Base-by-base conservation (phyloP, 106 monocot genomes). In the Iris macrosiphon region DNA sequence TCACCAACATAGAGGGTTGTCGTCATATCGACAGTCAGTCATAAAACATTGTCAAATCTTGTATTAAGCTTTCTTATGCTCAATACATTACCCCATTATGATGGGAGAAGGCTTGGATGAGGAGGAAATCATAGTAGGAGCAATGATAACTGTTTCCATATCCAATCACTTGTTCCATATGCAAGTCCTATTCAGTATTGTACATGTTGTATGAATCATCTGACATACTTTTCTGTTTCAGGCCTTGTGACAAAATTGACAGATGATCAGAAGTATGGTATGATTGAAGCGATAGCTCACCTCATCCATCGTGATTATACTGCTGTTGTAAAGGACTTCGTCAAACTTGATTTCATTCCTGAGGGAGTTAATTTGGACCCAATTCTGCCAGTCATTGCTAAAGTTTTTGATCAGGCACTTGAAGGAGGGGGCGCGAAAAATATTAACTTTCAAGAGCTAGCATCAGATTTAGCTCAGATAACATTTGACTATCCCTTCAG, bases 381-480 rank as follows among this genome's bases (percentile, higher is more conserved):
- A 18, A 98, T 98, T 6, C 63, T 98, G 39, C 98, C 98, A 47
- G 98, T 91, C 23, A 49, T 98, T 31, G 98, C 87, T 7, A 98
- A 87, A 70, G 98, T 98, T 59, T 98, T 98, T 83, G 98, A 98
- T 78, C 98, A 98, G 69, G 91, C 98, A 66, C 81, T 98, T 49
- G 96, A 98, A 85, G 98, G 98, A 59, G 91, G 91, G 2, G 91
- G 98, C 43, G 91, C 98, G 25, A 98, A 91, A 65, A 98, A 91
- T 75, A 87, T 98, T 24, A 91, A 98, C 52, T 98, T 98, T 72
- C 98, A 98, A 61, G 98, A 98, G 53, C 61, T 98, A 49, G 91
- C 98, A 49, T 74, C 98, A 28, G 98, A 98, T 74, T 66, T 98
- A 55, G 98, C 98, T 40, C 91, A 98, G 46, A 98, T 98, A 61